A percentile compares a stretch with the other conserved stretches of the same genome.
Evolutionary conservation across 306 rosid genomes (phyloP).

Genomic region (Medicago arabica): DNA sequence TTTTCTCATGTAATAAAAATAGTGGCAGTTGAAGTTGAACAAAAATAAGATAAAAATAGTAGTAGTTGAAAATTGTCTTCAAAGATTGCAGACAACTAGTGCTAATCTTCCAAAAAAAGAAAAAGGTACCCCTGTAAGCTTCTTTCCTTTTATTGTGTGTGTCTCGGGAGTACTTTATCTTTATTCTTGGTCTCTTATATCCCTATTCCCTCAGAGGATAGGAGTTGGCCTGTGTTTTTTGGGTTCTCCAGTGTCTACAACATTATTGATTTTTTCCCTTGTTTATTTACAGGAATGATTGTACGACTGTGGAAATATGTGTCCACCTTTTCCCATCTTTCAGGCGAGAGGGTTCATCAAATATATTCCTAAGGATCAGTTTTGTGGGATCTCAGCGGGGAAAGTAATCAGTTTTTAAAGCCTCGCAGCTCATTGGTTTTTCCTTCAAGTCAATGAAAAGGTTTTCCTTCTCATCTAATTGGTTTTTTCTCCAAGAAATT

Average conservation of each 20-base stretch:
- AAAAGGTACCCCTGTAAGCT: conserved; percentile 55
- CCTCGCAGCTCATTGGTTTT: too few species aligned
- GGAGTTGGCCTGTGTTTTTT: neutral
- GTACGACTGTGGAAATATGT: conserved; percentile 96
- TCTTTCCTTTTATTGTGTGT: conserved; percentile 13
- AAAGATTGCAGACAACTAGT: conserved; percentile 88
- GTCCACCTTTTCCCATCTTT: conserved; percentile 91
- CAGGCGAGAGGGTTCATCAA: conserved; percentile 95
- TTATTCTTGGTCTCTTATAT: neutral
- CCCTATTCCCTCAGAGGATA: conserved; percentile 3
- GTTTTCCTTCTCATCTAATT: too few species aligned
- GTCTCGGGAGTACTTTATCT: neutral
- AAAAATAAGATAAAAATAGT: too few species aligned
- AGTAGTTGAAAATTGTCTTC: too few species aligned
- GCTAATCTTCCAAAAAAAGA: conserved; percentile 96
- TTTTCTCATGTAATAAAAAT: too few species aligned
- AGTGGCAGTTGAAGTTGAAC: too few species aligned
- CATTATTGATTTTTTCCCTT: neutral
- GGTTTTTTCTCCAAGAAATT: too few species aligned
- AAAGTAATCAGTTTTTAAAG: too few species aligned
- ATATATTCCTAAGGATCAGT: too few species aligned
- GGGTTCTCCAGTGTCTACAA: neutral
- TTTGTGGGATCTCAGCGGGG: too few species aligned
- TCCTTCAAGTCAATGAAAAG: too few species aligned
- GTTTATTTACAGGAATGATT: conserved; percentile 79